Conservation (phyloP, 257 asterid species). For the Primulina tabacum region DNA sequence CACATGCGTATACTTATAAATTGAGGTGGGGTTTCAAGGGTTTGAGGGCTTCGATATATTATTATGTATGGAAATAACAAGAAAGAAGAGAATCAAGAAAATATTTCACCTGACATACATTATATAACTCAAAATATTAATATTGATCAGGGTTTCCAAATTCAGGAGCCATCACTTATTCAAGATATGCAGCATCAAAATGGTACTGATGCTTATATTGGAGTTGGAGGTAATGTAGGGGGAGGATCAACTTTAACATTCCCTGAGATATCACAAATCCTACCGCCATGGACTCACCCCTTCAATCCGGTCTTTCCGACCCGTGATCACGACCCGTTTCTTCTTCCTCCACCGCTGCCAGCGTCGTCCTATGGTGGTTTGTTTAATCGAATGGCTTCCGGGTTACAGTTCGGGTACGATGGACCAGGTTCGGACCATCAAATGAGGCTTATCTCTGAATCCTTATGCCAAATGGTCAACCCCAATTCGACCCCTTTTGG, state of each 20-base stretch:
- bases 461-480: slow-evolving; percentile 48
- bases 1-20: slow-evolving; percentile 6
- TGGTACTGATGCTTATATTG: slow-evolving; percentile 32
- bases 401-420: slow-evolving; percentile 27
- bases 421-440: slow-evolving; percentile 27
- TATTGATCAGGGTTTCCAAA: neutral
- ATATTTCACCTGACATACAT: neutral
- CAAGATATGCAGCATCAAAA: slow-evolving; percentile 43
- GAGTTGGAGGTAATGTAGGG: slow-evolving; percentile 10
- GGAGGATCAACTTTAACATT: slow-evolving; percentile 31
- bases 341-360: slow-evolving; percentile 32
- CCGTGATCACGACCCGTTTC: slow-evolving; percentile 38
- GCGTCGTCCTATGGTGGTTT: slow-evolving; percentile 32
- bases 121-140: no score
- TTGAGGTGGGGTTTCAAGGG: slow-evolving; percentile 15
- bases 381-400: slow-evolving; percentile 26
- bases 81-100: neutral
- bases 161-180: neutral
- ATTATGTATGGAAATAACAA: slow-evolving; percentile 1
- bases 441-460: slow-evolving; percentile 39
- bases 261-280: slow-evolving; percentile 38
- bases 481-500: slow-evolving; percentile 57
- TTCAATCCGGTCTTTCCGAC: slow-evolving; percentile 31
- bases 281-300: slow-evolving; percentile 49
- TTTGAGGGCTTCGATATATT: slow-evolving; percentile 15